Base-by-base conservation (phyloP, 1,284 basidiomycete genomes). In the Salmacisia buchloeana region DNA sequence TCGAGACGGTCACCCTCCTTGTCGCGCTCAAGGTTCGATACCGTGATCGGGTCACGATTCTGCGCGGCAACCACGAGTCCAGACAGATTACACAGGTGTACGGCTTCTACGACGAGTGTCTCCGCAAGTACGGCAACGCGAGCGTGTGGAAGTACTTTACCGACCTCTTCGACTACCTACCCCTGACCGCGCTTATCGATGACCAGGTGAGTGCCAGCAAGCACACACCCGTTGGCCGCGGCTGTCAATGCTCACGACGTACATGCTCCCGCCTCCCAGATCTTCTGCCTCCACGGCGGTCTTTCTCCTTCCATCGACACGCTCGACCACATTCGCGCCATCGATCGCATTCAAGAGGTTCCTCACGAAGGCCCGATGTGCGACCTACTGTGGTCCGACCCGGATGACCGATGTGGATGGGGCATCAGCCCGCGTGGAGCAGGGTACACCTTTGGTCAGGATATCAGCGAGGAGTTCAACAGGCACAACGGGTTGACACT, bases 91-190 rank as follows among this genome's bases (percentile, higher is more conserved):
- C 96, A 34, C 94, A 99, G 82, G 94, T 98, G 15, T 98, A 99
- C 79, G 94, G 94, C 35, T 99, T 99, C 81, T 98, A 99, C 83
- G 94, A 99, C 84, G 94, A 99, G 82, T 99, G 94, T 79, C 85
- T 97, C 77, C 88, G 96, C 80, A 99, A 99, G 84, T 99, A 99
- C 83, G 96, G 96, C 63, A 97, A 97, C 82, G 94, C 94, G 76
- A 98, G 97, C 80, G 96, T 99, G 56, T 99, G 94, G 94, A 90
- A 94, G 79, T 97, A 89, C 85, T 99, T 97, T 81, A 97, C 94
- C 79, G 96, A 99, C 84, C 84, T 99, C 61, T 99, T 99, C 81
- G 94, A 98, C 83, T 98, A 91, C 83, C 86, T 99, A 36, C 94
- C 94, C 62, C 85, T 98, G 72, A 97, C 94, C 49, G 94, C 94